Evolutionary conservation across 139 green algal species (phyloP).

Genomic region (Mesostigma viride): DNA sequence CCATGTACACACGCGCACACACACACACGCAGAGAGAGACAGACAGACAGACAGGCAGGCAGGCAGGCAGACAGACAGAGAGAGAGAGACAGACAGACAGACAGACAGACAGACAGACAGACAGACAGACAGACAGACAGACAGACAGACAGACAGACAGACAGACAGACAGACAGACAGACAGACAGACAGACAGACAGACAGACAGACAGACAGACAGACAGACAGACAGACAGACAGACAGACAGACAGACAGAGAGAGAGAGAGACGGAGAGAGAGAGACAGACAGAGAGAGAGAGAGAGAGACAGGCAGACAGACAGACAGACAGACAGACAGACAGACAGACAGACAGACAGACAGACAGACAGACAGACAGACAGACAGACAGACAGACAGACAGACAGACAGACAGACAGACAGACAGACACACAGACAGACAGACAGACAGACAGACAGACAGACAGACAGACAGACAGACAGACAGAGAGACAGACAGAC

Average conservation of each 20-base stretch:
- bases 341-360: not conserved
- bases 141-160: not conserved
- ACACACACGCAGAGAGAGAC: not conserved
- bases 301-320: not conserved
- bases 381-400: not conserved
- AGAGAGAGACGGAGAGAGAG: constrained; percentile 1
- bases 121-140: not conserved
- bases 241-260: not conserved
- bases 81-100: not conserved
- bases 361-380: not conserved
- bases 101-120: not conserved
- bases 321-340: not conserved
- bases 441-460: not conserved
- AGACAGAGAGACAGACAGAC: not conserved
- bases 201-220: not conserved
- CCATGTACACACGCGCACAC: too few relatives aligned
- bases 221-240: not conserved
- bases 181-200: not conserved
- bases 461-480: not conserved
- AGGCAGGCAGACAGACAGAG: not conserved
- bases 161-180: not conserved
- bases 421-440: not conserved
- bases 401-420: not conserved
- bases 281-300: constrained; percentile 2
- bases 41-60: not conserved